Conservation (phyloP, 1,139 yeast species). For the Chernovozyma aurita region DNA sequence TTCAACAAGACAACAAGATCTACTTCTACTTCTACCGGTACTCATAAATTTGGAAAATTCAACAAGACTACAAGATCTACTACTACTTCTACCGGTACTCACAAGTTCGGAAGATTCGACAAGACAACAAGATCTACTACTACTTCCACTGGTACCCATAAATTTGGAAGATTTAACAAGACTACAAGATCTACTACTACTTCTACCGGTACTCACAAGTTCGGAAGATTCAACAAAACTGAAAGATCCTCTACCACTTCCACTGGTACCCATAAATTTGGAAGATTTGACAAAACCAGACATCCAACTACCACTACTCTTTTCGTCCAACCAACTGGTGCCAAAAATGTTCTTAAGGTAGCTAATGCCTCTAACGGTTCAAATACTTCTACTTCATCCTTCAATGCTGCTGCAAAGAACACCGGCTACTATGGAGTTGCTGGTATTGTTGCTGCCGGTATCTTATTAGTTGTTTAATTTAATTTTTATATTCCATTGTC, state of each 20-base stretch:
- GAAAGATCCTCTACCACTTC: conserved; percentile 25
- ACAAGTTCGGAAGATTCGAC: conserved; percentile 35
- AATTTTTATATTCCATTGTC: neutral
- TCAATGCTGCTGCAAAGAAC: conserved; percentile 3
- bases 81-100: conserved; percentile 34
- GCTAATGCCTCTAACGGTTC: conserved; percentile 5
- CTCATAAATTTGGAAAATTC: conserved; percentile 41
- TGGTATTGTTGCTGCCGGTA: conserved; percentile 9
- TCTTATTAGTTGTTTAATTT: conserved; percentile 3
- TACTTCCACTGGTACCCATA: conserved; percentile 38
- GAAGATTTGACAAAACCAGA: conserved; percentile 31
- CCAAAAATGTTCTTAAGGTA: conserved; percentile 23
- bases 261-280: conserved; percentile 41
- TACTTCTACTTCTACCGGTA: conserved; percentile 24
- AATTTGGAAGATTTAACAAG: conserved; percentile 37
- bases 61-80: conserved; percentile 33
- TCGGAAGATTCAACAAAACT: conserved; percentile 33
- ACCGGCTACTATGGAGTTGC: conserved; percentile 6
- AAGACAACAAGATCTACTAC: conserved; percentile 23
- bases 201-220: conserved; percentile 39
- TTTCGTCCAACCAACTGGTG: conserved; percentile 20
- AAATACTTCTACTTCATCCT: conserved; percentile 4
- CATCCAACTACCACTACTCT: conserved; percentile 16
- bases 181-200: conserved; percentile 27
- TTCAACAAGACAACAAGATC: conserved; percentile 34